These are phyloP conservation scores for Cymbidium sinense DNA, from an alignment of 106 monocot species.

Conservation along the genomic window DNA sequence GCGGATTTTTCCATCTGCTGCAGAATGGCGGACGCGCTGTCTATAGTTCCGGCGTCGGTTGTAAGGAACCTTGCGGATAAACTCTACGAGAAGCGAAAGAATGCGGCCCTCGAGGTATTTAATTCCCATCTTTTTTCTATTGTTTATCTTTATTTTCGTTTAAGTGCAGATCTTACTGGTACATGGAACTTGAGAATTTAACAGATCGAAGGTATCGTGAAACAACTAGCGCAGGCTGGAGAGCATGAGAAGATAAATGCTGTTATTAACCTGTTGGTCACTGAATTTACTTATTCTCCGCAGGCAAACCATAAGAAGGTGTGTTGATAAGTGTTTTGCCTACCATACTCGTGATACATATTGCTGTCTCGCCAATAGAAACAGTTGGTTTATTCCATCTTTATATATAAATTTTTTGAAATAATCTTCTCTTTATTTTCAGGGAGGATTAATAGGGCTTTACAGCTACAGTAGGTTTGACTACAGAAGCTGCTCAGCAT, in stretches of 20 bases:
- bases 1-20: conserved; percentile 1
- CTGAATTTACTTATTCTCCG: conserved; percentile 21
- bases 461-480: conserved; percentile 92
- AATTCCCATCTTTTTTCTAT: background rate
- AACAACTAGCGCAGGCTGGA: conserved; percentile 18
- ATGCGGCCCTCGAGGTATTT: conserved; percentile 85
- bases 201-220: conserved; percentile 28
- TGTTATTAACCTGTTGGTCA: conserved; percentile 17
- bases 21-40: conserved; percentile 59
- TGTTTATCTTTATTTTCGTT: background rate
- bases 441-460: conserved; percentile 96
- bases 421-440: conserved; percentile 12
- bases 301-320: conserved; percentile 71
- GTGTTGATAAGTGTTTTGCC: background rate
- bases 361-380: background rate
- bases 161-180: background rate
- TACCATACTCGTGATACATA: background rate
- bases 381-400: background rate
- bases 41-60: conserved; percentile 61
- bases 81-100: conserved; percentile 99
- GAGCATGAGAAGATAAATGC: conserved; percentile 28
- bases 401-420: background rate
- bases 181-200: conserved; percentile 19
- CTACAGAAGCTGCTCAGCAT: conserved; percentile 78
- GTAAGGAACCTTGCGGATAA: conserved; percentile 84